A percentile compares a stretch with the other conserved stretches of the same genome.
These are phyloP conservation scores for Naganishia vishniacii DNA, from an alignment of 768 basidiomycete species.

Conservation along the genomic window DNA sequence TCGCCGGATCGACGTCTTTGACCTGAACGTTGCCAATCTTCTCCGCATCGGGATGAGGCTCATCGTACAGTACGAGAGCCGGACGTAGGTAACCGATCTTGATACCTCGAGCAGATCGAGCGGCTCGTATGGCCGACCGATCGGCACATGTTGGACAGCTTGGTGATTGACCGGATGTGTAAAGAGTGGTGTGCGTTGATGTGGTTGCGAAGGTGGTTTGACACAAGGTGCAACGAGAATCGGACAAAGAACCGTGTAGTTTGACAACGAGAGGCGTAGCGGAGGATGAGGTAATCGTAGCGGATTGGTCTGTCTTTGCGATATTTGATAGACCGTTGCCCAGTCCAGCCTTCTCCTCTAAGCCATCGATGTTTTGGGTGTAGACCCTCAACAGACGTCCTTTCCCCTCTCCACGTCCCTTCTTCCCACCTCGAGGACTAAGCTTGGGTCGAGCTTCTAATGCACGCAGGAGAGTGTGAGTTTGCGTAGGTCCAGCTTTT, in stretches of 20 bases:
- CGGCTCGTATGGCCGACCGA: conserved; percentile 61
- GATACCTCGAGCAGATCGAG: conserved; percentile 68
- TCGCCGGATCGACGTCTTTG: conserved; percentile 56
- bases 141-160: conserved; percentile 16
- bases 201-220: conserved; percentile 7
- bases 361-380: conserved; percentile 96
- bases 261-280: conserved; percentile 4
- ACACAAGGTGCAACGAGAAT: conserved; percentile 14
- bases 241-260: conserved; percentile 13
- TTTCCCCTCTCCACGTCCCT: conserved; percentile 51
- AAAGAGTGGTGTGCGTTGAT: background rate
- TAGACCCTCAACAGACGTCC: conserved; percentile 82
- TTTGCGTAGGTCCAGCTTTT: conserved; percentile 67
- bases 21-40: conserved; percentile 79
- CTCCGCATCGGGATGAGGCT: conserved; percentile 84
- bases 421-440: conserved; percentile 16
- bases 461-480: conserved; percentile 80
- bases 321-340: background rate
- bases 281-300: background rate
- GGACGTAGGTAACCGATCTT: conserved; percentile 83
- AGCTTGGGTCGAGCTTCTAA: conserved; percentile 54
- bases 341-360: conserved; percentile 77
- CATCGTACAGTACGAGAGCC: conserved; percentile 90
- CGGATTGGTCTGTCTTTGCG: background rate
- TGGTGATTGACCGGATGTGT: conserved; percentile 2